Conservation (phyloP, 2,329 filamentous ascomycete species). For the Sordariomycetes sp. region DNA sequence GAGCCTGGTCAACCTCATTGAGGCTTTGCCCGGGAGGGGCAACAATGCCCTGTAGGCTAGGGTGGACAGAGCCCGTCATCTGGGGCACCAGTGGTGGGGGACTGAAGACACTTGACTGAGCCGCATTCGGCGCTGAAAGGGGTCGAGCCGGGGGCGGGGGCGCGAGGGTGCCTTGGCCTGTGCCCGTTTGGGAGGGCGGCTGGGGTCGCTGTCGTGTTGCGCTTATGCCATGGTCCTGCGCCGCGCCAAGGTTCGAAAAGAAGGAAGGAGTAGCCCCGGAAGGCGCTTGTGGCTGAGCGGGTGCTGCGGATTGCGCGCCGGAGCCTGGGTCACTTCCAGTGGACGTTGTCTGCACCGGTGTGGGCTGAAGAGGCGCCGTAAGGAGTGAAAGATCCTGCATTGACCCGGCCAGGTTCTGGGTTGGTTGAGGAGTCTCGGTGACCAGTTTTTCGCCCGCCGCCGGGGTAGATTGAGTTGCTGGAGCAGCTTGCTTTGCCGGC, state of each 20-base stretch:
- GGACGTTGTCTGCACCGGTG: constrained; percentile 14
- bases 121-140: constrained; percentile 76
- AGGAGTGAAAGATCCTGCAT: constrained; percentile 45
- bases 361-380: constrained; percentile 36
- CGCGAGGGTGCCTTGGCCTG: constrained; percentile 50
- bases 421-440: constrained; percentile 21
- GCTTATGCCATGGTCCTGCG: neutral
- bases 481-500: constrained; percentile 35
- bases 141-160: constrained; percentile 68
- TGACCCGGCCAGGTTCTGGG: constrained; percentile 40
- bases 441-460: constrained; percentile 34
- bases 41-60: constrained; percentile 37
- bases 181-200: constrained; percentile 45
- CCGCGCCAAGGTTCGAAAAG: constrained; percentile 27
- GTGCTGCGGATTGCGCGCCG: neutral
- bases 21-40: constrained; percentile 66
- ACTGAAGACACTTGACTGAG: constrained; percentile 58
- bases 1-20: constrained; percentile 55
- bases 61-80: constrained; percentile 53
- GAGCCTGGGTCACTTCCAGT: constrained; percentile 10
- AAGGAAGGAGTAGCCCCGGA: constrained; percentile 45
- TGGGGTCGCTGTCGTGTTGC: constrained; percentile 53
- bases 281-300: constrained; percentile 16
- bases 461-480: neutral
- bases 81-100: constrained; percentile 70